Percentiles rank a stretch among this genome's conserved stretches.
phyloP scores from a whole-genome alignment of 2,329 filamentous ascomycete genomes.

The Fusarium pseudocircinatum region DNA sequence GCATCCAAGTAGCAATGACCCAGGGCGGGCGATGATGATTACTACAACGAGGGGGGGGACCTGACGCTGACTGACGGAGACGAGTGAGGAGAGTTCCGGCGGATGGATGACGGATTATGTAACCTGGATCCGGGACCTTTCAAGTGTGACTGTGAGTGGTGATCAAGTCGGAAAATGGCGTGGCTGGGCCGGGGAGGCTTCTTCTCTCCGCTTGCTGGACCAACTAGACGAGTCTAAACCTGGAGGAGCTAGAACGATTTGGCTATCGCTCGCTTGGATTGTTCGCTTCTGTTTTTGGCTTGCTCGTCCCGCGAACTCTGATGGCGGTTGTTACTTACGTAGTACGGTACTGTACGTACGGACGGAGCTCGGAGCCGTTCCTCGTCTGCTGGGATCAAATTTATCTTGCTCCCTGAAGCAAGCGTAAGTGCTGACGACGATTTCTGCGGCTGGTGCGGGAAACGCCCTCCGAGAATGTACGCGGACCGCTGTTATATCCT shows the following conservation, averaged over 20 bases:
- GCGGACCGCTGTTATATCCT: background rate
- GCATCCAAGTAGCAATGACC: slow-evolving; percentile 45
- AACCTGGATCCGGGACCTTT: slow-evolving; percentile 34
- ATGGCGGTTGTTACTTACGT: slow-evolving; percentile 1
- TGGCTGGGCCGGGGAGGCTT: slow-evolving; percentile 42
- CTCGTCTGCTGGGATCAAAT: slow-evolving; percentile 14
- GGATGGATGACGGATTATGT: slow-evolving; percentile 43
- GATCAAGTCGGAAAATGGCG: slow-evolving; percentile 43
- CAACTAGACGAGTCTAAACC: slow-evolving; percentile 14
- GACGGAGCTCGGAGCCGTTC: slow-evolving; percentile 23
- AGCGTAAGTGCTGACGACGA: slow-evolving; percentile 15
- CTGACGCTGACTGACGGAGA: slow-evolving; percentile 42
- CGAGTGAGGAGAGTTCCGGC: slow-evolving; percentile 36
- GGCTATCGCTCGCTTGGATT: slow-evolving; percentile 26
- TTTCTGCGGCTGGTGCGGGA: slow-evolving; percentile 5
- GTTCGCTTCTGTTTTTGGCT: slow-evolving; percentile 16
- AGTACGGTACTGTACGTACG: background rate
- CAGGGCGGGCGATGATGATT: slow-evolving; percentile 44
- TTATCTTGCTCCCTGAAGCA: slow-evolving; percentile 4
- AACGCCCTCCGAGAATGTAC: background rate
- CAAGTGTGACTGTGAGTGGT: slow-evolving; percentile 32
- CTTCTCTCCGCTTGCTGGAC: slow-evolving; percentile 25
- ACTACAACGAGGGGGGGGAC: slow-evolving; percentile 42
- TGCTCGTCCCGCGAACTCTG: slow-evolving; percentile 5
- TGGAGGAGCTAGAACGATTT: background rate